Base-by-base conservation (phyloP, 306 rosid species). In the Ziziphus jujuba region DNA sequence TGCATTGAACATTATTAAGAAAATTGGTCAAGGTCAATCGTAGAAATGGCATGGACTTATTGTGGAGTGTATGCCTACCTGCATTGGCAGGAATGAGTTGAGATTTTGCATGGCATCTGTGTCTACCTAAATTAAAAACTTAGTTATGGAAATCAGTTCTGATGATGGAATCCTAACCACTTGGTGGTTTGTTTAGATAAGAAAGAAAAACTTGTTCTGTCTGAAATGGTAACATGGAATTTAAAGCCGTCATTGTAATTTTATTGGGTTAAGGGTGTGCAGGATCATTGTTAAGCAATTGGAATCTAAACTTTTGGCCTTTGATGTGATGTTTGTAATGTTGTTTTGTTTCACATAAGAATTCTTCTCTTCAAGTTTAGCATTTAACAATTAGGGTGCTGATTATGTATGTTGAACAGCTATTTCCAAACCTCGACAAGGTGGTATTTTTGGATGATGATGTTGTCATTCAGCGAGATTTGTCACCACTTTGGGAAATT, bases 391-490 rank as follows among this genome's bases (percentile, higher is more conserved):
- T 24, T 19, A 13, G 14, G 20, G 49, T 49, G 61, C 82, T 84
- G 63, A 79, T 70, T 47, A 34, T 77, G 77, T 66, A 51, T 70
- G 19, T 77, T 70, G 45, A 72, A 72, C 93, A 95, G 99, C 91
- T 95, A 69, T 95, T 87, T 67, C 99, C 97, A 53, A 88, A 85
- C 84, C 92, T 95, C 55, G 80, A 95, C 74, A 95, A 95, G 85
- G 97, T 95, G 70, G 91, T 95, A 58, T 90, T 95, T 76, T 71
- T 88, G 74, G 99, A 95, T 61, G 99, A 95, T 49, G 99, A 95
- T 84, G 67, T 95, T 49, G 99, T 95, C 78, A 84, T 95, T 87
- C 97, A 90, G 75, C 85, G 60, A 50, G 99, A 95, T 76, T 72
- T 95, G 60, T 85, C 97, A 63, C 95, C 85, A 10, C 95, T 95